These are phyloP conservation scores for Manihot esculenta DNA, from an alignment of 441 rosid species.

Conservation along the genomic window DNA sequence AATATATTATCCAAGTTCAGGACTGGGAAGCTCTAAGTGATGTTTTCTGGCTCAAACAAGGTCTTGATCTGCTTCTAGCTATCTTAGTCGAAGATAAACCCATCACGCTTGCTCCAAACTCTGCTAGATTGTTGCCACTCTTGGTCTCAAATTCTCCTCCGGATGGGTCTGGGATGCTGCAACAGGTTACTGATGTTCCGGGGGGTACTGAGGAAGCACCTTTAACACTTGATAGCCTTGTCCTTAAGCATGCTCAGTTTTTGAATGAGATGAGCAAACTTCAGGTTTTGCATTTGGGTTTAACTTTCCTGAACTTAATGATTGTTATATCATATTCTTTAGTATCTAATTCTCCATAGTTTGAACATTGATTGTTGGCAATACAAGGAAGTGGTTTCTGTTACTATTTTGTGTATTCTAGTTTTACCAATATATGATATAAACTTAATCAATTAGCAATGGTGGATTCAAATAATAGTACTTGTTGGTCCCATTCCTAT, in stretches of 20 bases:
- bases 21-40: conserved; percentile 99
- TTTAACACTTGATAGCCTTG: conserved; percentile 70
- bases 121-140: conserved; percentile 84
- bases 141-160: conserved; percentile 50
- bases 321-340: background rate
- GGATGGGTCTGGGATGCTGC: conserved; percentile 60
- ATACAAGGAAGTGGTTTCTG: background rate
- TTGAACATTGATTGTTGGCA: background rate
- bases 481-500: background rate
- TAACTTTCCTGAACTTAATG: conserved; percentile 4
- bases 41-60: conserved; percentile 99
- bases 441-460: background rate
- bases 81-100: conserved; percentile 84
- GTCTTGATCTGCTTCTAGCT: conserved; percentile 96
- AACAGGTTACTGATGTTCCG: conserved; percentile 52
- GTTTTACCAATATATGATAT: background rate
- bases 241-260: conserved; percentile 82
- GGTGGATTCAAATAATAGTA: background rate
- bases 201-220: conserved; percentile 74
- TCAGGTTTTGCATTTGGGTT: conserved; percentile 50
- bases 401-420: background rate
- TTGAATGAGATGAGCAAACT: conserved; percentile 82
- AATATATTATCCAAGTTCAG: conserved; percentile 81
- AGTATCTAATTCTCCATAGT: background rate
- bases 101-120: conserved; percentile 91